These are phyloP conservation scores for Xeromyces bisporus DNA, from an alignment of 495 filamentous ascomycete species.

Conservation along the genomic window DNA sequence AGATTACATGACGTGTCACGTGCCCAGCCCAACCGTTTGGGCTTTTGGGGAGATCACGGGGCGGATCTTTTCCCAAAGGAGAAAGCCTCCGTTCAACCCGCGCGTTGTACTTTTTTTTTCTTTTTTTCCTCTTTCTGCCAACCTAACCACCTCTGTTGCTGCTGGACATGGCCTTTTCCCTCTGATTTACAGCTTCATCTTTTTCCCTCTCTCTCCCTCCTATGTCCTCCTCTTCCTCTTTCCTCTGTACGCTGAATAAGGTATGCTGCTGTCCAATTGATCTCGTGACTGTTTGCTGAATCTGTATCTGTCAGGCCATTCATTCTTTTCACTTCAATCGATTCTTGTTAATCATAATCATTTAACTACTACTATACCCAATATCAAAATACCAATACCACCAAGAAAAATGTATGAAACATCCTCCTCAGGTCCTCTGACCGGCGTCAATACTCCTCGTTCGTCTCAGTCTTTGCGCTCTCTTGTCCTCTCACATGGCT, in stretches of 20 bases:
- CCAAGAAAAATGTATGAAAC: constrained; percentile 64
- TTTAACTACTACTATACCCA: constrained; percentile 8
- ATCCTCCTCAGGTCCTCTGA: constrained; percentile 64
- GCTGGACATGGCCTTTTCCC: too few species aligned
- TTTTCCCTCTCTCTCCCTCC: constrained; percentile 9
- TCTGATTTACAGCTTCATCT: constrained; percentile 9
- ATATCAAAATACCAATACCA: constrained; percentile 6
- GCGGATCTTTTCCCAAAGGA: constrained; percentile 13
- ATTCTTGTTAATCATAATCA: too few species aligned
- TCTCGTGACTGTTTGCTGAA: too few species aligned
- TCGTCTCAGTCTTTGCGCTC: constrained; percentile 84
- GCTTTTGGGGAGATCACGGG: constrained; percentile 15
- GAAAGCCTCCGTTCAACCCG: constrained; percentile 16
- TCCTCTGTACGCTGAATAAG: constrained; percentile 8
- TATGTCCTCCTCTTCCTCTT: constrained; percentile 7
- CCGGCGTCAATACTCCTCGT: constrained; percentile 87
- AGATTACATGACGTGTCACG: background rate
- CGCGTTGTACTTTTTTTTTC: constrained; percentile 8
- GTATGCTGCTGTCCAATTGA: too few species aligned
- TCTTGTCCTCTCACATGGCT: constrained; percentile 76
- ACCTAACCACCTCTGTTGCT: too few species aligned
- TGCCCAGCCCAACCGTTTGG: constrained; percentile 22
- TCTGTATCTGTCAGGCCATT: too few species aligned
- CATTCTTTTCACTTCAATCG: constrained; percentile 9
- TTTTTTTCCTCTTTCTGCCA: background rate